Evolutionary conservation across 352 stramenopile species (phyloP).

Genomic region (Globisporangium yorkense): DNA sequence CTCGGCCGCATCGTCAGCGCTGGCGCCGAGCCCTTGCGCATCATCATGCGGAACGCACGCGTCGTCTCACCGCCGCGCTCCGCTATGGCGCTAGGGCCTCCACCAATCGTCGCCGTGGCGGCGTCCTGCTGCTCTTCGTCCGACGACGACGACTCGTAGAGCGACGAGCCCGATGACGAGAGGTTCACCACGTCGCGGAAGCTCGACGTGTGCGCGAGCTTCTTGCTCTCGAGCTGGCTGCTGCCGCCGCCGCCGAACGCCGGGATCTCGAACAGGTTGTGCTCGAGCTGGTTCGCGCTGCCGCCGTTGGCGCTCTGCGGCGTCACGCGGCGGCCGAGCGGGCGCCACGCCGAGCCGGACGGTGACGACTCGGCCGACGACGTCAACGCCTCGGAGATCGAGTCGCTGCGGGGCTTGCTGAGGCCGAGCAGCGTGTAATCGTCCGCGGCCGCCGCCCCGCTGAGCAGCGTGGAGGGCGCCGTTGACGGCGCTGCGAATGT

Average conservation of each 20-base stretch:
- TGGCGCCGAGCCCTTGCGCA: constrained; percentile 14
- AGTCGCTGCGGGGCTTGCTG: constrained; percentile 36
- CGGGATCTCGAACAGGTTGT: constrained; percentile 8
- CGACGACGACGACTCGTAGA: constrained; percentile 42
- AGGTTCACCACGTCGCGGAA: constrained; percentile 43
- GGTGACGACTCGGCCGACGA: constrained; percentile 28
- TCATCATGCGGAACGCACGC: constrained; percentile 16
- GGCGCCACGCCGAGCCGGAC: constrained; percentile 33
- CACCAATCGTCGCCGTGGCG: background rate
- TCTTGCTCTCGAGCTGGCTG: constrained; percentile 13
- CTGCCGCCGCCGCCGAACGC: constrained; percentile 14
- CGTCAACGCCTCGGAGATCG: constrained; percentile 30
- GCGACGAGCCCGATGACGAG: constrained; percentile 47
- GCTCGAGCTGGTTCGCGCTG: constrained; percentile 19
- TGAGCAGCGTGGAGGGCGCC: background rate
- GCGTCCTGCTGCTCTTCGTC: constrained; percentile 31
- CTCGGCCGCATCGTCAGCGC: constrained; percentile 12
- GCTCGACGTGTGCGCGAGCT: constrained; percentile 28
- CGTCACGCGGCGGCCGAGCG: constrained; percentile 37
- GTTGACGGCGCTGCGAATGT: constrained; percentile 7
- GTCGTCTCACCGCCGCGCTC: background rate
- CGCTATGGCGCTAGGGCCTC: background rate
- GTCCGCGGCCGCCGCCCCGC: background rate
- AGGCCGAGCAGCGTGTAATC: constrained; percentile 9
- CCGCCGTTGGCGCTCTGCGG: constrained; percentile 12